Base-by-base conservation (phyloP, 2,329 filamentous ascomycete genomes). In the Cryoendolithus antarcticus region DNA sequence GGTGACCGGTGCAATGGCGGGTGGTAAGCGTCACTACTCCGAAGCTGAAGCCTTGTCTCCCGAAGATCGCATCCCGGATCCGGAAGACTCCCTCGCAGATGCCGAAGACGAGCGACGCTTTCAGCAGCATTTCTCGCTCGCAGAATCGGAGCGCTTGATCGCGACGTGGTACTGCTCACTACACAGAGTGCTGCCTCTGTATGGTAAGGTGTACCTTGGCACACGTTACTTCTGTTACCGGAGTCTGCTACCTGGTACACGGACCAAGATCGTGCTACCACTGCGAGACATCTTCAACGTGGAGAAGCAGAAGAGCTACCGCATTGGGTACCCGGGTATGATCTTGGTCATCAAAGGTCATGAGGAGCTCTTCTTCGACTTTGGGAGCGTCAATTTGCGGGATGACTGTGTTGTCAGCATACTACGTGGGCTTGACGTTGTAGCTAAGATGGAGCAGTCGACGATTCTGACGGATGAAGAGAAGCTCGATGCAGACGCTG, bases 331-430 rank as follows among this genome's bases (percentile, higher is more conserved):
- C 51, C 82, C 85, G 12, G 91, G 88, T 4, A 71, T 98, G 31
- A 86, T 94, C 0, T 69, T 96, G n/a, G 82, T 93, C 4, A 93
- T 98, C 47, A 79, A 82, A 38, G 91, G 88, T 0, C 86, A 95
- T 45, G 91, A 96, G 58, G 91, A 96, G 60, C 65, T 98, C 1
- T 96, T 96, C 60, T 96, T 98, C 53, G 89, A 98, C 58, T 96
- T 96, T 55, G 74, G 75, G 38, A 74, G 79, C 35, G 67, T 74
- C 1, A 86, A 86, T 28, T 71, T 80, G 41, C 78, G 91, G 39
- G 89, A 98, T 53, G 89, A 96, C 58, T 95, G 88, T 55, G 77
- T 82, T 2, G 75, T 93, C 24, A 93, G 82, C 4, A 61, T 95
- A 11, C 69, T 93, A 30, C 80, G 82, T 42, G 77, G 75, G 38